phyloP scores from a whole-genome alignment of 73 alveolate species.

The Paramecium pentaurelia region DNA sequence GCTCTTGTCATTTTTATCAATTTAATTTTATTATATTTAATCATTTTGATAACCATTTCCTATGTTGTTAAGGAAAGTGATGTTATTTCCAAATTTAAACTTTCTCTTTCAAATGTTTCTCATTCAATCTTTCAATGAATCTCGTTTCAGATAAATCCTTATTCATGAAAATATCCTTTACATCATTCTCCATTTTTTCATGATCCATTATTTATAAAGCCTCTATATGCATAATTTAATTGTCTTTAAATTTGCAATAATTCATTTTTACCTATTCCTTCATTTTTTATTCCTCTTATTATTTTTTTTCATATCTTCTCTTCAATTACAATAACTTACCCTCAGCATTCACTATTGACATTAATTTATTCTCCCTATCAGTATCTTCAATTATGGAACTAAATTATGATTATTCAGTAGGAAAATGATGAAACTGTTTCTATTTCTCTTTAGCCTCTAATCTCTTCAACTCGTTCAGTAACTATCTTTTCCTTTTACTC shows the following conservation, averaged over 20 bases:
- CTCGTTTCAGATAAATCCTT: not conserved
- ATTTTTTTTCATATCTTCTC: conserved; percentile 1
- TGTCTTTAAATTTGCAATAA: not conserved
- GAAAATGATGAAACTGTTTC: not conserved
- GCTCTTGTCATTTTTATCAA: conserved; percentile 8
- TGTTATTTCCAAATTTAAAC: not conserved
- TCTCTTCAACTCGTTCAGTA: not conserved
- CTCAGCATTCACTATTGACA: not conserved
- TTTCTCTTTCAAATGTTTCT: not conserved
- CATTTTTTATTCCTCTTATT: not conserved
- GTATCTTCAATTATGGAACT: not conserved
- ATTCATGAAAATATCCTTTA: not conserved
- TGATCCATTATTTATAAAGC: not conserved
- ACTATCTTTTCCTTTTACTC: not conserved
- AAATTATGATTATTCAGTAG: not conserved
- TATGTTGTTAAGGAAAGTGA: not conserved
- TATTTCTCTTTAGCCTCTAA: not conserved
- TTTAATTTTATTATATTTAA: not conserved
- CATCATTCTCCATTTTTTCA: not conserved
- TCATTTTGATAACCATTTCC: not conserved
- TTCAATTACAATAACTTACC: not conserved
- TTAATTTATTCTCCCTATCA: not conserved
- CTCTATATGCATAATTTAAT: not conserved
- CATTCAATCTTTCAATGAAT: not conserved
- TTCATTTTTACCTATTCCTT: not conserved